Evolutionary conservation across 768 basidiomycete genomes (phyloP).

Genomic region (Melanogaster broomeanus): DNA sequence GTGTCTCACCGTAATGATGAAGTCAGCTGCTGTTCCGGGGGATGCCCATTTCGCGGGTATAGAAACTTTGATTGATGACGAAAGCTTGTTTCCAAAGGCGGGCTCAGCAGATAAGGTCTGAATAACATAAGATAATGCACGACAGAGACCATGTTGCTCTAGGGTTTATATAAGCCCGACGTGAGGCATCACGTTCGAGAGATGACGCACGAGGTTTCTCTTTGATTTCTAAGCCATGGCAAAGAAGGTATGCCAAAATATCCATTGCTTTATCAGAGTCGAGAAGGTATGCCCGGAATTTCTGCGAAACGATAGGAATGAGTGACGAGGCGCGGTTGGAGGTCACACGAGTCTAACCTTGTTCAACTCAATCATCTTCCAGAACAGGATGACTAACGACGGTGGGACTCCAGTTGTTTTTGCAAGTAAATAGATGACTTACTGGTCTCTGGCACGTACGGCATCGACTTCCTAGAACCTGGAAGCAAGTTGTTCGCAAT

Average conservation of each 20-base stretch:
- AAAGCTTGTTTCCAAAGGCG: constrained; percentile 70
- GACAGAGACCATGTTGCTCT: constrained; percentile 92
- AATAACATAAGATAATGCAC: constrained; percentile 87
- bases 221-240: constrained; percentile 85
- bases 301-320: constrained; percentile 47
- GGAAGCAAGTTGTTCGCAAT: constrained; percentile 76
- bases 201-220: constrained; percentile 80
- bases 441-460: constrained; percentile 84
- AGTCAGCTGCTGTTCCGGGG: constrained; percentile 77
- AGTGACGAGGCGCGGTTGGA: background rate
- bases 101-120: constrained; percentile 89
- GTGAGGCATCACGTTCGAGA: background rate
- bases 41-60: constrained; percentile 79
- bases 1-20: constrained; percentile 75
- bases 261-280: constrained; percentile 82
- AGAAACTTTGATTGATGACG: constrained; percentile 60
- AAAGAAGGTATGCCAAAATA: constrained; percentile 74
- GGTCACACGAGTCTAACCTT: constrained; percentile 53
- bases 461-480: constrained; percentile 80
- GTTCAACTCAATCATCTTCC: constrained; percentile 93
- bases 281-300: constrained; percentile 82
- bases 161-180: constrained; percentile 11
- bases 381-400: constrained; percentile 71
- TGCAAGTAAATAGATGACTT: constrained; percentile 28
- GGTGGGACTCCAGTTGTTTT: constrained; percentile 5